These are phyloP conservation scores for Rubia balearica DNA, from an alignment of 305 asterid species.

Conservation along the genomic window DNA sequence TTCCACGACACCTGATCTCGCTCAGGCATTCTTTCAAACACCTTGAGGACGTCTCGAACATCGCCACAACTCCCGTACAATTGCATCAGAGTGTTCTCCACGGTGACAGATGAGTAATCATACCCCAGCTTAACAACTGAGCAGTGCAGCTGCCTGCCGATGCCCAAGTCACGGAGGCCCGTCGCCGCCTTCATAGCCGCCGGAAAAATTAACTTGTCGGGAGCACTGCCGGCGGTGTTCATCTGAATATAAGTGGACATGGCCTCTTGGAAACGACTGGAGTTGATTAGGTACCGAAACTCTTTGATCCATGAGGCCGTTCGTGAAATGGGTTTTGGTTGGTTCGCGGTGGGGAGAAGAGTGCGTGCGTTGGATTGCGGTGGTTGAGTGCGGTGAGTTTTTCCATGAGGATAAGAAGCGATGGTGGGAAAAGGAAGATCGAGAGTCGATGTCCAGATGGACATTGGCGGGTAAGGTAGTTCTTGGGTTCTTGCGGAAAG, in stretches of 20 bases:
- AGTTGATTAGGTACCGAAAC: conserved; percentile 52
- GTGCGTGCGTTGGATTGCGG: background rate
- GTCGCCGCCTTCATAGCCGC: conserved; percentile 68
- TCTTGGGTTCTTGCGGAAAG: no score
- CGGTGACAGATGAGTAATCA: conserved; percentile 42
- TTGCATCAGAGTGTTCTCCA: conserved; percentile 61
- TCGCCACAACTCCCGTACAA: conserved; percentile 53
- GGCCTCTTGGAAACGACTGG: conserved; percentile 51
- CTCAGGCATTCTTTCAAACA: conserved; percentile 65
- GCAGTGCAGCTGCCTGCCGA: conserved; percentile 65
- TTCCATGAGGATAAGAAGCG: background rate
- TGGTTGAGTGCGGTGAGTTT: background rate
- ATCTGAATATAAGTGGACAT: conserved; percentile 51
- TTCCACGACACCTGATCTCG: conserved; percentile 88
- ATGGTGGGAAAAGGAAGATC: background rate
- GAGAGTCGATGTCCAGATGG: background rate
- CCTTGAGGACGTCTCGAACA: conserved; percentile 37
- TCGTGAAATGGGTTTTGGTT: conserved; percentile 13
- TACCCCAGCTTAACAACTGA: conserved; percentile 52
- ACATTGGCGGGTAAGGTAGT: background rate
- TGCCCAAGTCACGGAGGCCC: conserved; percentile 45
- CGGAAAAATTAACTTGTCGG: conserved; percentile 72
- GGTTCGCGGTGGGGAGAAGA: background rate
- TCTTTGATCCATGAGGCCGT: conserved; percentile 49
- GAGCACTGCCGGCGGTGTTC: conserved; percentile 45